Base-by-base conservation (phyloP, 352 stramenopile species). In the Phytophthora fragariaefolia region DNA sequence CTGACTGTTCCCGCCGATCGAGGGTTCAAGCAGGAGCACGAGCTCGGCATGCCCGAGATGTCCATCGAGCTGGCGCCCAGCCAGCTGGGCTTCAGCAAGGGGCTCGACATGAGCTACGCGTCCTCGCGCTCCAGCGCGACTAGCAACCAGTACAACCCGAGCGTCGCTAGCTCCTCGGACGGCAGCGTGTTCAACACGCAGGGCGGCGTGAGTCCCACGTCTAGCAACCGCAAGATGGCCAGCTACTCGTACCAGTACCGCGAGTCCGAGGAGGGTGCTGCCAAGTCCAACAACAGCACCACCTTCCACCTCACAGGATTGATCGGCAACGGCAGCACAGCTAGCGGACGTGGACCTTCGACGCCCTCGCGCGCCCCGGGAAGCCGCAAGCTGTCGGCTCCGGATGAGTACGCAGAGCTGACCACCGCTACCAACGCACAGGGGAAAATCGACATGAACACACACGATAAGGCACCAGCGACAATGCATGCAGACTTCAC, bases 111-210 rank as follows among this genome's bases (percentile, higher is more conserved):
- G 51, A 78, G 71, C 42, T 74, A 56, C 36, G 66, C 52, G 26
- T 80, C 71, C 28, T 83, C 75, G 15, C 48, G 70, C 9, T 79
- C 74, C 17, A 73, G 64, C 20, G 27, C 54, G 0, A 58, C 65
- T 8, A 76, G 67, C 36, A 63, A 74, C n/a, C 51, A 65, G 38
- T 72, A 55, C 45, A 71, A 52, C 38, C 7, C 54, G 24, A 75
- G 66, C 23, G 12, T 65, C n/a, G 56, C 53, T 17, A 73, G 69
- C 52, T 74, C 60, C 38, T 63, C 49, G 5, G 63, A 71, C 58
- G 63, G 59, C 32, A 80, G 75, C 51, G 64, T 83, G 4, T 83
- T 83, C 55, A 72, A 83, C 47, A 80, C 73, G 9, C 67, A 61
- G 42, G 75, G 75, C 53, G 75, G 59, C 17, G 68, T 80, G 13